phyloP scores from a whole-genome alignment of 1,284 basidiomycete genomes.

The Leccinum discolor region DNA sequence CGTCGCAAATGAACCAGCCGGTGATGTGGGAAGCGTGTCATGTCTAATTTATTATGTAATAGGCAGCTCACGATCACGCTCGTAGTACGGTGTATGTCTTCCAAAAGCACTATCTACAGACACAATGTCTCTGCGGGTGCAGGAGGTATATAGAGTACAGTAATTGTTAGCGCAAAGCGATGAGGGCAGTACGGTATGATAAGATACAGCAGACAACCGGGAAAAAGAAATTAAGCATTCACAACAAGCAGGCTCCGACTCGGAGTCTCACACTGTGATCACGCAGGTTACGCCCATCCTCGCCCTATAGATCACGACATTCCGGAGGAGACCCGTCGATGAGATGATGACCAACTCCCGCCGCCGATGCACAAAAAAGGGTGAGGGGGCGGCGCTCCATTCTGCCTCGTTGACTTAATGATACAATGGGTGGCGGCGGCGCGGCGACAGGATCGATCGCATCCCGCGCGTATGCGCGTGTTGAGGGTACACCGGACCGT shows the following conservation, averaged over 20 bases:
- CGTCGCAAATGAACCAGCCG: slow-evolving; percentile 18
- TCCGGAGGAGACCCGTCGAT: neutral
- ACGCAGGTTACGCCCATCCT: neutral
- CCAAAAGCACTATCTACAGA: neutral
- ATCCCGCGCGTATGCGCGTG: neutral
- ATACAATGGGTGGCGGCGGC: neutral
- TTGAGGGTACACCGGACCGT: neutral
- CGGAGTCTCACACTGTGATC: neutral
- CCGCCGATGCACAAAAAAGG: neutral
- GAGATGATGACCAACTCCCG: neutral
- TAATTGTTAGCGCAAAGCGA: neutral
- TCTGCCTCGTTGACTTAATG: neutral
- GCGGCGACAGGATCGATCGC: neutral
- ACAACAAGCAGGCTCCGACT: slow-evolving; percentile 17
- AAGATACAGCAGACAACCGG: slow-evolving; percentile 18
- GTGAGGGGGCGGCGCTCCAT: neutral
- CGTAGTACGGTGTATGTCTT: neutral
- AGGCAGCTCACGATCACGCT: neutral
- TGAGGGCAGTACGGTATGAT: slow-evolving; percentile 12
- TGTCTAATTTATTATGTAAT: slow-evolving; percentile 11
- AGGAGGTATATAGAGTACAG: slow-evolving; percentile 15
- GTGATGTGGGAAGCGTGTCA: neutral
- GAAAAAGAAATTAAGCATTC: slow-evolving; percentile 6
- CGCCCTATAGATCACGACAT: neutral
- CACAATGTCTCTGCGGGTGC: slow-evolving; percentile 4